These are phyloP conservation scores for Neurospora crassa DNA, from an alignment of 2,329 filamentous ascomycete species.

Conservation along the genomic window DNA sequence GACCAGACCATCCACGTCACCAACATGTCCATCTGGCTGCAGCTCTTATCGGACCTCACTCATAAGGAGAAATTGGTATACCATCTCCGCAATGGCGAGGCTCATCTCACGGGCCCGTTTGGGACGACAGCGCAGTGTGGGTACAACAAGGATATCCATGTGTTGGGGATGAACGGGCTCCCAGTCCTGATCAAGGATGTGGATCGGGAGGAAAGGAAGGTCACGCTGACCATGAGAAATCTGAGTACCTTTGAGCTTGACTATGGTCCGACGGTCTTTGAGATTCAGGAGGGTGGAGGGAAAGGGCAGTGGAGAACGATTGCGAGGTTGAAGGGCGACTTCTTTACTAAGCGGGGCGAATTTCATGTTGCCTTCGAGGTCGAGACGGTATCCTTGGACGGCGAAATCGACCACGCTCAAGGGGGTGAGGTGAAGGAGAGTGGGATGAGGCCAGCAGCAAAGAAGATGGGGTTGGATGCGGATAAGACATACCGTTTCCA, in stretches of 20 bases:
- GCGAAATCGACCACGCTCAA: neutral
- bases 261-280: slow-evolving; percentile 22
- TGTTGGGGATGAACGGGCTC: slow-evolving; percentile 18
- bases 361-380: slow-evolving; percentile 21
- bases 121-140: slow-evolving; percentile 16
- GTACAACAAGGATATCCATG: slow-evolving; percentile 21
- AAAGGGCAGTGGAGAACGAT: slow-evolving; percentile 7
- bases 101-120: slow-evolving; percentile 18
- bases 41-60: slow-evolving; percentile 24
- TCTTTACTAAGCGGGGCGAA: slow-evolving; percentile 21
- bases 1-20: slow-evolving; percentile 22
- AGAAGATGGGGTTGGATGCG: slow-evolving; percentile 7
- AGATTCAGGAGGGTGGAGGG: slow-evolving; percentile 21
- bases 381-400: neutral
- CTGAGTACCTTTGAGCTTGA: slow-evolving; percentile 24
- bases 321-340: slow-evolving; percentile 20
- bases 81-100: slow-evolving; percentile 21
- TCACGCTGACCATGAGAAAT: slow-evolving; percentile 20
- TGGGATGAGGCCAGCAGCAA: neutral
- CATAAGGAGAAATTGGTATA: slow-evolving; percentile 20
- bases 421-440: neutral
- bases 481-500: neutral
- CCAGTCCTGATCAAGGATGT: neutral
- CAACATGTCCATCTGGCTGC: slow-evolving; percentile 20
- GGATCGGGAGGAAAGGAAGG: slow-evolving; percentile 6